Evolutionary conservation across 129 eudicot genomes (phyloP), one percentile per base, ranked within the genome.

Genomic region (Chrysanthemum seticuspe): DNA sequence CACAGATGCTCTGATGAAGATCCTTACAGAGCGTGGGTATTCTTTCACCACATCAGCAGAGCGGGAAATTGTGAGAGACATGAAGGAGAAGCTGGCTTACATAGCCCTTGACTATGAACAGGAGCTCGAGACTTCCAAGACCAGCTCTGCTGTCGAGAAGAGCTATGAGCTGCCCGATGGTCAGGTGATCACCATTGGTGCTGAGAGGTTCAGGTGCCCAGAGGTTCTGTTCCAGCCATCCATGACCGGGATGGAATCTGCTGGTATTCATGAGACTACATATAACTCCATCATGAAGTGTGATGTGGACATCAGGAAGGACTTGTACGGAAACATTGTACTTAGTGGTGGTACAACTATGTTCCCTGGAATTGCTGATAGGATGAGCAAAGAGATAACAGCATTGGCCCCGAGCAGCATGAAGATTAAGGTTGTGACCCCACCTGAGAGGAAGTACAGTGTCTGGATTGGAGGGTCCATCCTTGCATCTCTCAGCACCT

Each of bases 401-500:
- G 87, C 87, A 0, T 71, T 86, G 47, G 90, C 90, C 25, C 87
- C 31, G 2, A 58, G 63, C 34, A 58, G 31, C 31, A 58, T 85
- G 90, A 85, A 85, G 82, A 85, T 85, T 21, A 85, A 83, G 73
- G 91, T 83, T 16, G 87, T 86, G 5, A 87, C 91, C 18, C 91
- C 91, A 10, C 91, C 91, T 9, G 91, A 86, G 59, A 86, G 91
- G 91, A 86, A 86, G 76, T 86, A 86, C 31, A 86, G 91, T 83
- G 91, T 83, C 60, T 86, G 91, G 91, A 86, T 86, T 59, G 91
- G 91, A 14, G 91, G 91, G 2, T 87, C 88, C 52, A 87, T 87
- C 57, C 83, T 87, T 64, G 94, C 89, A 5, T 87, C 94, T 13
- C 94, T 87, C 82, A 87, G 94, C 86, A 87, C 94, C 56, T 87